Evolutionary conservation across 2,329 filamentous ascomycete species (phyloP).

Genomic region (Exophiala sp.): DNA sequence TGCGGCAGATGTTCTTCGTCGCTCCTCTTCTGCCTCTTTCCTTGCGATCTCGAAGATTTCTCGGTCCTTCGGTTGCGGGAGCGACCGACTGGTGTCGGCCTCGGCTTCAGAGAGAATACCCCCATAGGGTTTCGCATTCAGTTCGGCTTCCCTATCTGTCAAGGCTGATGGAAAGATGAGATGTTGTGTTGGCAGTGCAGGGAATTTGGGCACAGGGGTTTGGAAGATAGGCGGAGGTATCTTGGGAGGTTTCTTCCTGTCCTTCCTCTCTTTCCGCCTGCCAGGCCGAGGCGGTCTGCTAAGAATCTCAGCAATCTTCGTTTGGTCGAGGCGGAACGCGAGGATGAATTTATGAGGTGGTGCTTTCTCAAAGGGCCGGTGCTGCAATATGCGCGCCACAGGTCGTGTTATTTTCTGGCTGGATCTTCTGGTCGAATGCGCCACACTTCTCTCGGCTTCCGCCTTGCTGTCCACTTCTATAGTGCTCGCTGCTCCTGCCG

Average conservation of each 20-base stretch:
- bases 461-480: conserved; percentile 13
- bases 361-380: conserved; percentile 29
- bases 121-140: conserved; percentile 89
- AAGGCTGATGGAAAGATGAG: conserved; percentile 56
- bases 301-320: conserved; percentile 56
- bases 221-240: conserved; percentile 42
- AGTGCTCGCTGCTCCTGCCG: conserved; percentile 27
- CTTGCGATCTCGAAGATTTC: conserved; percentile 84
- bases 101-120: conserved; percentile 85
- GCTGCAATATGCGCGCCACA: conserved; percentile 26
- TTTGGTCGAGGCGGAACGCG: conserved; percentile 52
- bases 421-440: conserved; percentile 35
- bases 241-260: conserved; percentile 32
- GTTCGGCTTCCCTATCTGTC: conserved; percentile 78
- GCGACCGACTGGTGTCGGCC: conserved; percentile 82
- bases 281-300: conserved; percentile 54
- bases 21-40: conserved; percentile 84
- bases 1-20: conserved; percentile 53
- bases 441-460: conserved; percentile 17
- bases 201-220: conserved; percentile 41
- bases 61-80: conserved; percentile 73
- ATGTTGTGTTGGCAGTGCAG: conserved; percentile 27
- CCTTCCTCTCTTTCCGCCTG: conserved; percentile 44
- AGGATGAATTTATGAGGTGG: conserved; percentile 50
- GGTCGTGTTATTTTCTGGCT: conserved; percentile 35